Evolutionary conservation across 169 alveolate genomes (phyloP).

Genomic region (Plasmodium fragile): DNA sequence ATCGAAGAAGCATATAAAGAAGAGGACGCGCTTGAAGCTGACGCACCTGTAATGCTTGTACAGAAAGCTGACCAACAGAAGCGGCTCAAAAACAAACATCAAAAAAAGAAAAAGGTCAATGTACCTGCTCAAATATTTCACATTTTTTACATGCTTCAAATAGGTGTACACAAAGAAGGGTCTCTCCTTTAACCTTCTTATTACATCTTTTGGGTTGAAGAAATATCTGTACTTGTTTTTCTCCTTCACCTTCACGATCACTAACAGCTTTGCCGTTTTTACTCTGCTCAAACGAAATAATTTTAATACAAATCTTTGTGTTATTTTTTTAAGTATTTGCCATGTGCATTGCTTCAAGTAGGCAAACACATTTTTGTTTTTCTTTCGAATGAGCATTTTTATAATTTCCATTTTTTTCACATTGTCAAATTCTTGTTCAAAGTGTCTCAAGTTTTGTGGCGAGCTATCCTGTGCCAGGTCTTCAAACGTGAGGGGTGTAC

Average conservation of each 20-base stretch:
- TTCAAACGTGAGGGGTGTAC: background rate
- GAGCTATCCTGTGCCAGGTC: background rate
- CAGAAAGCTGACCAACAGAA: background rate
- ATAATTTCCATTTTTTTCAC: constrained; percentile 45
- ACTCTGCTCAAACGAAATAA: constrained; percentile 12
- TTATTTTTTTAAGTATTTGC: constrained; percentile 8
- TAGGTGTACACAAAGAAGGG: constrained; percentile 46
- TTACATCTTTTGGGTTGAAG: constrained; percentile 33
- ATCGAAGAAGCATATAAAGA: constrained; percentile 39
- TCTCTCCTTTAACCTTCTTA: constrained; percentile 48
- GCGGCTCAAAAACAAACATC: constrained; percentile 52
- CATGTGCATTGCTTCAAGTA: constrained; percentile 46
- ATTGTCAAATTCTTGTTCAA: constrained; percentile 22
- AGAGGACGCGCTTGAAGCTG: constrained; percentile 19
- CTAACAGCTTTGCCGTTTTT: constrained; percentile 30
- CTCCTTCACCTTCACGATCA: constrained; percentile 16
- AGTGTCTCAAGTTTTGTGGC: background rate
- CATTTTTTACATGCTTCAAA: constrained; percentile 37
- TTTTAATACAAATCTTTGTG: background rate
- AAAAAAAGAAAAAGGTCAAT: constrained; percentile 18
- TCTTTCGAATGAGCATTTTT: constrained; percentile 34
- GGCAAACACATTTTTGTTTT: constrained; percentile 20
- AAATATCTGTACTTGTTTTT: constrained; percentile 11
- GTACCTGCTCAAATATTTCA: constrained; percentile 6
- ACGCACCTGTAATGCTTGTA: constrained; percentile 16